These are phyloP conservation scores for Mycena galericulata DNA, from an alignment of 768 basidiomycete genomes.

Conservation along the genomic window DNA sequence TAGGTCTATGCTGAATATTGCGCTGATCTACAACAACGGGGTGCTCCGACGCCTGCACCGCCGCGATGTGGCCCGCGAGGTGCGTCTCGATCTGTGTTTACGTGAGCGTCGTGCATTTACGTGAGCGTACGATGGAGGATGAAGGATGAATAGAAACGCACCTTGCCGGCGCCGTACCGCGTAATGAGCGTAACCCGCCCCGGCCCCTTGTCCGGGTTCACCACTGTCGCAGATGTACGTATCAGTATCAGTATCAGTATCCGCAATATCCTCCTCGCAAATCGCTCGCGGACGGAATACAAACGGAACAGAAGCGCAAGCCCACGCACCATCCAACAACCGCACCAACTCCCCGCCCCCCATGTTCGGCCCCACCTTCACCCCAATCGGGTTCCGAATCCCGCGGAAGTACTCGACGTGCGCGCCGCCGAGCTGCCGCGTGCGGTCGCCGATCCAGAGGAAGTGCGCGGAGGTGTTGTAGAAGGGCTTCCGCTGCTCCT, in stretches of 20 bases:
- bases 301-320: no score
- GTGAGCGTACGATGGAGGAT: not conserved
- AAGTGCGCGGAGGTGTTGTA: slow-evolving; percentile 97
- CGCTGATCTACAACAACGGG: no score
- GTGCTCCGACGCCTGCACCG: slow-evolving; percentile 84
- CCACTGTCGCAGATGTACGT: slow-evolving; percentile 61
- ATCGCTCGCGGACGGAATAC: no score
- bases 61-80: slow-evolving; percentile 84
- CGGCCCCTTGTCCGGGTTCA: slow-evolving; percentile 85
- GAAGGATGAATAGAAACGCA: slow-evolving; percentile 38
- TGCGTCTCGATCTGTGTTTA: slow-evolving; percentile 81
- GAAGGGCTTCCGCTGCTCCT: slow-evolving; percentile 51
- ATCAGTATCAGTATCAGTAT: slow-evolving; percentile 8
- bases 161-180: slow-evolving; percentile 92
- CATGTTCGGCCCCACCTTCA: slow-evolving; percentile 97
- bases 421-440: slow-evolving; percentile 90
- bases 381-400: slow-evolving; percentile 92
- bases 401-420: slow-evolving; percentile 97
- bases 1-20: no score
- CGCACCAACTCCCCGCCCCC: slow-evolving; percentile 77
- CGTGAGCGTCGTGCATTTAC: no score
- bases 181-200: slow-evolving; percentile 93
- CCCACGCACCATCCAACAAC: slow-evolving; percentile 77
- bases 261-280: no score
- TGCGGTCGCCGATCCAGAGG: slow-evolving; percentile 97